Percentiles rank a stretch among this genome's conserved stretches.
Conservation (phyloP, 2,329 filamentous ascomycete genomes). For the Trichoderma citrinoviride region DNA sequence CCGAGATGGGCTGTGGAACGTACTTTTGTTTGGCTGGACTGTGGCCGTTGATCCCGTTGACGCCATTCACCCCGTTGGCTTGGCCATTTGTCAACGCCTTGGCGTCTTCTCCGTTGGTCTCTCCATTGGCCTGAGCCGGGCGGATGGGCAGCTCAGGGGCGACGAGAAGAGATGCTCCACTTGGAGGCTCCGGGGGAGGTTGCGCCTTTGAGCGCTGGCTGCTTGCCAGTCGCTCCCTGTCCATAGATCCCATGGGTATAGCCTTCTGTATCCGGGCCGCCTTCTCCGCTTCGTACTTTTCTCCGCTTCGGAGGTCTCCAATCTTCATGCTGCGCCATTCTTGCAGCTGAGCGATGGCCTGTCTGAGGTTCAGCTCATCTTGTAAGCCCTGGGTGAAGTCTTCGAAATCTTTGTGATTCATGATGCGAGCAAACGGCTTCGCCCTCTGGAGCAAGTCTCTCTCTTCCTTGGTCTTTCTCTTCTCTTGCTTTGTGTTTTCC, state of each 20-base stretch:
- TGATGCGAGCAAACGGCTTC: slow-evolving; percentile 94
- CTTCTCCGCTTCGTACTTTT: slow-evolving; percentile 93
- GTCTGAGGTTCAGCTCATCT: slow-evolving; percentile 85
- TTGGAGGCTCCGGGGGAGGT: slow-evolving; percentile 66
- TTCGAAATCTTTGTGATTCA: slow-evolving; percentile 91
- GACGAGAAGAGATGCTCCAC: slow-evolving; percentile 73
- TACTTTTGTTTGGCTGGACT: slow-evolving; percentile 48
- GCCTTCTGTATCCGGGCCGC: slow-evolving; percentile 66
- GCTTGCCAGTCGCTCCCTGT: slow-evolving; percentile 72
- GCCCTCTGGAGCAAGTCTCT: slow-evolving; percentile 86
- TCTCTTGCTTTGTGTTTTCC: slow-evolving; percentile 85
- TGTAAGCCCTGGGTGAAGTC: slow-evolving; percentile 79
- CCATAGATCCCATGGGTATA: slow-evolving; percentile 75
- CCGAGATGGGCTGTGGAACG: slow-evolving; percentile 55
- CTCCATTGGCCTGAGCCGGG: slow-evolving; percentile 38
- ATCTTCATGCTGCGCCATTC: slow-evolving; percentile 89
- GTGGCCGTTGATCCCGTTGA: slow-evolving; percentile 48
- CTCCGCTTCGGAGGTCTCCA: slow-evolving; percentile 77
- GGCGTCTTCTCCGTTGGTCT: slow-evolving; percentile 41
- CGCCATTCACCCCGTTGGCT: slow-evolving; percentile 27
- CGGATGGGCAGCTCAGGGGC: slow-evolving; percentile 73
- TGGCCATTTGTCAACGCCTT: slow-evolving; percentile 48
- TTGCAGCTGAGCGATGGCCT: slow-evolving; percentile 86
- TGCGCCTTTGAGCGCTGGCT: slow-evolving; percentile 67
- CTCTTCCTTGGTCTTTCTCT: slow-evolving; percentile 95